Conservation (phyloP, 495 filamentous ascomycete genomes). For the Aspergillus mulundensis region DNA sequence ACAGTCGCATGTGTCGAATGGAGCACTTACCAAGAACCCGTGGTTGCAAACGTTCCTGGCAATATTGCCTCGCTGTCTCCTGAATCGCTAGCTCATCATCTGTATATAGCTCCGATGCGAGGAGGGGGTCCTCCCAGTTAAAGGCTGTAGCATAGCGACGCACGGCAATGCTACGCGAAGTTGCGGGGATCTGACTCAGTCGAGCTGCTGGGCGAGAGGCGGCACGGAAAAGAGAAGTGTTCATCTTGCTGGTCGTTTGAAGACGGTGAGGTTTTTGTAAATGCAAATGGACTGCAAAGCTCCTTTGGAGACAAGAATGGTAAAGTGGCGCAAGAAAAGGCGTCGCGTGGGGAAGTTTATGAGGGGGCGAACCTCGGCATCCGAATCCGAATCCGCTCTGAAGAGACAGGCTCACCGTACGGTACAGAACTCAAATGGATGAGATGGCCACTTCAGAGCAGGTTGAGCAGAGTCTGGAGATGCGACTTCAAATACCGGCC, state of each 20-base stretch:
- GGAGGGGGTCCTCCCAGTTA: slow-evolving; percentile 90
- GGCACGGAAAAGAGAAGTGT: slow-evolving; percentile 35
- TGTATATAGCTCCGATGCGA: slow-evolving; percentile 66
- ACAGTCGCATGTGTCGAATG: neutral
- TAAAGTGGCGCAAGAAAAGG: slow-evolving; percentile 7
- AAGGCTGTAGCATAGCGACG: slow-evolving; percentile 58
- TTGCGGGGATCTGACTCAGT: slow-evolving; percentile 5
- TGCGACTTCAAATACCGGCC: neutral
- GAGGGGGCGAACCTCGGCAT: slow-evolving; percentile 12
- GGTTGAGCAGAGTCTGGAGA: neutral
- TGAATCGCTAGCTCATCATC: slow-evolving; percentile 87
- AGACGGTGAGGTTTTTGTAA: neutral
- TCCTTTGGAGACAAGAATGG: neutral
- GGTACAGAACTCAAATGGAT: neutral
- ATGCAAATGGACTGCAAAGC: neutral
- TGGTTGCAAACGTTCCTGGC: slow-evolving; percentile 81
- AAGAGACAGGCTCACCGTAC: no score
- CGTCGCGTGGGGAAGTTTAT: neutral
- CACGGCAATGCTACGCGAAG: slow-evolving; percentile 8
- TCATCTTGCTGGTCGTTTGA: slow-evolving; percentile 26
- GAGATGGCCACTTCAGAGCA: neutral
- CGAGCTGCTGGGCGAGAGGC: slow-evolving; percentile 30
- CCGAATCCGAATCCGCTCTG: neutral
- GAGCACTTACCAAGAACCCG: slow-evolving; percentile 69
- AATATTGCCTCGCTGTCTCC: slow-evolving; percentile 86